Evolutionary conservation across 2,329 filamentous ascomycete species (phyloP).

Genomic region (Aspergillus tanneri): DNA sequence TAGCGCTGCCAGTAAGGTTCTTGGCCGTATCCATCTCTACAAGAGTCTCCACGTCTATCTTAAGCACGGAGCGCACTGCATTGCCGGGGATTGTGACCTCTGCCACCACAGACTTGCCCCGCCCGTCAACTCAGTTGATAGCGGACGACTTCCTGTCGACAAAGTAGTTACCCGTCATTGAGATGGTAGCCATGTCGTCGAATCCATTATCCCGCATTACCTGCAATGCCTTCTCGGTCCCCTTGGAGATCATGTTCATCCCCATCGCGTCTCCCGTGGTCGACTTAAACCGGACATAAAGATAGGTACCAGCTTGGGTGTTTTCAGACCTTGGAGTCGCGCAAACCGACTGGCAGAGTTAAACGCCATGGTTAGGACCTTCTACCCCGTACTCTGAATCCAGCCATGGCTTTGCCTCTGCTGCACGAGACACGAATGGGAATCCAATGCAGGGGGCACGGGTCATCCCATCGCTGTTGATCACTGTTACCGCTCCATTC

Average conservation of each 20-base stretch:
- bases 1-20: constrained; percentile 94
- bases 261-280: constrained; percentile 99
- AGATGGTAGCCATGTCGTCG: constrained; percentile 91
- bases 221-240: constrained; percentile 86
- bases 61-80: constrained; percentile 82
- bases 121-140: constrained; percentile 99
- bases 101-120: constrained; percentile 93
- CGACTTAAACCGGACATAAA: constrained; percentile 98
- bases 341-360: constrained; percentile 96
- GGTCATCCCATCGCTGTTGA: constrained; percentile 97
- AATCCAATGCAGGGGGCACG: constrained; percentile 92
- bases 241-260: constrained; percentile 99
- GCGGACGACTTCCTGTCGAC: constrained; percentile 97
- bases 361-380: constrained; percentile 85
- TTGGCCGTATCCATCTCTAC: constrained; percentile 93
- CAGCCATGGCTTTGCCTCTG: constrained; percentile 92
- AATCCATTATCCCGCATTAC: constrained; percentile 92
- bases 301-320: constrained; percentile 89
- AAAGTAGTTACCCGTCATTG: constrained; percentile 95
- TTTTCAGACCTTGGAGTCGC: constrained; percentile 84
- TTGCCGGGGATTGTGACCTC: constrained; percentile 93
- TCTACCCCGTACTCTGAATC: constrained; percentile 85
- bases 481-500: constrained; percentile 84
- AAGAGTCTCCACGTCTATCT: constrained; percentile 86
- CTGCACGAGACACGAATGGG: constrained; percentile 82